Evolutionary conservation across 164 flowering plant species (phyloP).

Genomic region (Malania oleifera): DNA sequence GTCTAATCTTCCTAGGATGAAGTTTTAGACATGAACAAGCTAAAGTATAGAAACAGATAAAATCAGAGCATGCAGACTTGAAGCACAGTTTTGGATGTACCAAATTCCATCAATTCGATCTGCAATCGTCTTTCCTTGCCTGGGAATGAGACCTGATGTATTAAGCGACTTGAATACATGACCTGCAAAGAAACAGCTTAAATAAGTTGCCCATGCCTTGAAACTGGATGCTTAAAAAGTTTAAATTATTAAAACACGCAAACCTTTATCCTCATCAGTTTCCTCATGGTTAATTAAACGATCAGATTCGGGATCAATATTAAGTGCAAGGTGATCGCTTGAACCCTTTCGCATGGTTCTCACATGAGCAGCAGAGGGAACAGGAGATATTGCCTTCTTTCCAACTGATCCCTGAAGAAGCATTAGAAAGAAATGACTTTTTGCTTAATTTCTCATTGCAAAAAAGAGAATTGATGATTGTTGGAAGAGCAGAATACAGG

Average conservation of each 20-base stretch:
- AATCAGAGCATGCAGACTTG: too few species aligned
- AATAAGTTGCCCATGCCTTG: neutral
- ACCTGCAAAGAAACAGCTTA: constrained; percentile 49
- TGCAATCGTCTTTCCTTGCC: constrained; percentile 77
- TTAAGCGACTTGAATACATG: constrained; percentile 87
- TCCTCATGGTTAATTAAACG: constrained; percentile 51
- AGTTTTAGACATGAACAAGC: too few species aligned
- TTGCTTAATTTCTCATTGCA: neutral
- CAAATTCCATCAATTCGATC: constrained; percentile 92
- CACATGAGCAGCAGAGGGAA: constrained; percentile 64
- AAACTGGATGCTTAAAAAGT: neutral
- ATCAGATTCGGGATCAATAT: constrained; percentile 62
- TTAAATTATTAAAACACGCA: constrained; percentile 4
- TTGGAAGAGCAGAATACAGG: neutral
- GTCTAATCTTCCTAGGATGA: too few species aligned
- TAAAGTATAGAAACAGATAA: too few species aligned
- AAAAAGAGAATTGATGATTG: too few species aligned
- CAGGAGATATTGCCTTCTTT: constrained; percentile 42
- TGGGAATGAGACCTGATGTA: constrained; percentile 80
- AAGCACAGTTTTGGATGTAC: constrained; percentile 28
- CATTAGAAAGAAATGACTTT: constrained; percentile 9
- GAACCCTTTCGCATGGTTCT: constrained; percentile 82
- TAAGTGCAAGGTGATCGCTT: constrained; percentile 76
- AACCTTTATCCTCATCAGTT: constrained; percentile 86
- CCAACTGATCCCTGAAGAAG: constrained; percentile 56